Conservation (phyloP, 306 rosid species). For the Delonix regia region DNA sequence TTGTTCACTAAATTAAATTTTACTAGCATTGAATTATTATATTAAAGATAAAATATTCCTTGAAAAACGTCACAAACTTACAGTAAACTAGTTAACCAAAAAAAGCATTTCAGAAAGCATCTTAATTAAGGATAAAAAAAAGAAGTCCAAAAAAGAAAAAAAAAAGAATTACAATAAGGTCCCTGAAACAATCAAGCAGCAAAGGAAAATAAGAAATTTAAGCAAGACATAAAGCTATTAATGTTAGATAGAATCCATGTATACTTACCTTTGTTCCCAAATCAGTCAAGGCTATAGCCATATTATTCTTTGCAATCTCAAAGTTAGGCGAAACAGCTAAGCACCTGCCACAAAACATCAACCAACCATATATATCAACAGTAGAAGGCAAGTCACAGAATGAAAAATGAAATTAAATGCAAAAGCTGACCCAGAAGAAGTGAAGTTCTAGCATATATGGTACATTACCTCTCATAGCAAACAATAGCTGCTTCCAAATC, state of each 20-base stretch:
- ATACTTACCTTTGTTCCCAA: slow-evolving; percentile 91
- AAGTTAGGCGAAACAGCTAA: slow-evolving; percentile 97
- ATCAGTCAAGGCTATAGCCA: slow-evolving; percentile 99
- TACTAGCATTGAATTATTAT: not conserved
- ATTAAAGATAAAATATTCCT: not conserved
- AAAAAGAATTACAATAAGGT: not conserved
- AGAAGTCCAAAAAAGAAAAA: not conserved
- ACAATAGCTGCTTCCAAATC: slow-evolving; percentile 96
- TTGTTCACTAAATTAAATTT: not conserved
- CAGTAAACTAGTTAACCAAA: not conserved
- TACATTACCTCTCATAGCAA: slow-evolving; percentile 91
- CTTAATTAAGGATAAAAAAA: not conserved
- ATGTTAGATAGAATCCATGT: not conserved
- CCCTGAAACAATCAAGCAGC: not conserved
- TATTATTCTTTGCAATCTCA: slow-evolving; percentile 98
- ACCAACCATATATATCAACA: slow-evolving; percentile 24
- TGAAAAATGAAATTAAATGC: slow-evolving; percentile 12
- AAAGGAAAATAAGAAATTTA: not conserved
- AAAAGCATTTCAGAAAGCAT: slow-evolving; percentile 12
- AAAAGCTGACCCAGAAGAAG: slow-evolving; percentile 19
- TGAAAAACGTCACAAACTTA: not conserved
- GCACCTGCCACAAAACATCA: slow-evolving; percentile 68
- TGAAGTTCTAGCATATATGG: not conserved
- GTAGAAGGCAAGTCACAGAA: slow-evolving; percentile 8
- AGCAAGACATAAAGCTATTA: not conserved